Base-by-base conservation (phyloP, 345 rosid species). In the Toxicodendron radicans region DNA sequence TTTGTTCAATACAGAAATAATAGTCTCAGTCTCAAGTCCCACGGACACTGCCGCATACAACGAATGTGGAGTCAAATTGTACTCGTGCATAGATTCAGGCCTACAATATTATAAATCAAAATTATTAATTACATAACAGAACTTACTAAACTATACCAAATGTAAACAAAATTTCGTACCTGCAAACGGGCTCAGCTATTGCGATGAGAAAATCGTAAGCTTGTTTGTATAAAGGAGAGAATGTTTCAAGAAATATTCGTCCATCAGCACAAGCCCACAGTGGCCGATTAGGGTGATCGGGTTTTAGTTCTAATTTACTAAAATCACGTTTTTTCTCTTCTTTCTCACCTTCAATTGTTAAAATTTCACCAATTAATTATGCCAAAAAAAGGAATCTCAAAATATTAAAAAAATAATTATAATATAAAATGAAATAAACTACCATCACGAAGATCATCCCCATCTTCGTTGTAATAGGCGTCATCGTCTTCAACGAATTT, bases 41-140 rank as follows among this genome's bases (percentile, higher is more conserved):
- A 95, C 99, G 0, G 97, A 95, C 20, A 95, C 96, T 2, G 98
- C 99, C 56, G 99, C 99, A 79, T 95, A 93, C 74, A 93, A 77
- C 3, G 99, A 95, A 79, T 95, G 99, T 0, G 98, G 98, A 0
- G 98, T 95, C 86, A 95, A 75, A 82, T 91, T 93, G 75, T 95
- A 93, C 85, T 95, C 98, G 53, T 95, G 99, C 99, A 95, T 95
- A 0, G 97, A 90, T 86, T 93, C 99, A 0, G 99, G 99, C 94
- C 99, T 95, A 62, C 21, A 67, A 66, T 30, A 54, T 60, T 56
- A 58, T 4, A 58, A 64, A 41, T 23, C 3, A 75, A 71, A 54
- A 73, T 41, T 64, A 45, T 64, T 38, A 73, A 68, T 48, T 65
- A 61, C 3, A 18, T 0, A 59, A 13, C 57, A 74, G 17, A 71